phyloP scores from a whole-genome alignment of 2,329 filamentous ascomycete genomes.

The Xylaria arbuscula region DNA sequence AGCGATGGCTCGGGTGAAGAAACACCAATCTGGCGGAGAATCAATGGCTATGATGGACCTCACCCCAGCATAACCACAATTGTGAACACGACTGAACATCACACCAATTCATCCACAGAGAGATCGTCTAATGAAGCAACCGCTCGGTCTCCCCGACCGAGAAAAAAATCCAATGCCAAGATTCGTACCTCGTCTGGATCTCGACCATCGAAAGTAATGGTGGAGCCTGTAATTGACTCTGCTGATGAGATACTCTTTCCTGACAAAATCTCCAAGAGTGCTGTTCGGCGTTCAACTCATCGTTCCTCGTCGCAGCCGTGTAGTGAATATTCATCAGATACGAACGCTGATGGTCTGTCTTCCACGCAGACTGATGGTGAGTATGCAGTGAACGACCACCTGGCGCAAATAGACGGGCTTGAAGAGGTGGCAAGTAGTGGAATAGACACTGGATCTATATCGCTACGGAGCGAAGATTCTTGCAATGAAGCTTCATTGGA shows the following conservation, averaged over 20 bases:
- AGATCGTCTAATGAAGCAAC: constrained; percentile 28
- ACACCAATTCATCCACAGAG: constrained; percentile 21
- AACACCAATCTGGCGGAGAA: constrained; percentile 8
- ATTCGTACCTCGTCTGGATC: constrained; percentile 48
- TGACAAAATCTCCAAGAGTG: constrained; percentile 43
- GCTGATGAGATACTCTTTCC: constrained; percentile 40
- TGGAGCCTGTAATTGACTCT: constrained; percentile 43
- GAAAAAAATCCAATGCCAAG: constrained; percentile 47
- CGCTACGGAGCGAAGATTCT: constrained; percentile 40
- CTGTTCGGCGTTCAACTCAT: constrained; percentile 41
- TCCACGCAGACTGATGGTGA: constrained; percentile 31
- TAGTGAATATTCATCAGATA: constrained; percentile 39
- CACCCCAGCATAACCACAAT: constrained; percentile 29
- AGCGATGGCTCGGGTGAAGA: constrained; percentile 28
- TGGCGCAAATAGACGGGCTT: constrained; percentile 41
- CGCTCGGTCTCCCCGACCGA: constrained; percentile 40
- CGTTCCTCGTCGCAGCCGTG: constrained; percentile 41
- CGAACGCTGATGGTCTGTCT: constrained; percentile 31
- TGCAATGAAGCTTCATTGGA: constrained; percentile 36
- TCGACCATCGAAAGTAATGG: constrained; percentile 40
- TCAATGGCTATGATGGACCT: constrained; percentile 29
- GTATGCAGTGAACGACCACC: constrained; percentile 31
- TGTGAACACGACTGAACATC: constrained; percentile 35
- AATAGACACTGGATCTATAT: constrained; percentile 39
- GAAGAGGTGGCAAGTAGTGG: constrained; percentile 43